Evolutionary conservation across 345 rosid species (phyloP).

Genomic region (Microcos paniculata): DNA sequence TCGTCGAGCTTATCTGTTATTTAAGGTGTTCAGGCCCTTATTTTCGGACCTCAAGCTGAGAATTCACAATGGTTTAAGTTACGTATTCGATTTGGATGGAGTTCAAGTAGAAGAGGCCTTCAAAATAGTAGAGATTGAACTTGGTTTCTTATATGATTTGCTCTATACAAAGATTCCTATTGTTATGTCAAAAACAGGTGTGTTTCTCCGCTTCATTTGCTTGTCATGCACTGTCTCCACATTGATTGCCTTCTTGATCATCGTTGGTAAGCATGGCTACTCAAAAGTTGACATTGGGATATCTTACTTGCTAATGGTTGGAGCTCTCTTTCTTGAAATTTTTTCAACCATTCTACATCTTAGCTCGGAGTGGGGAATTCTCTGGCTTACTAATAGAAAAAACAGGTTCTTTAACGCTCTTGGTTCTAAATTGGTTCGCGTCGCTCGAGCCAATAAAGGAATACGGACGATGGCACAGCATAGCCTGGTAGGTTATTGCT

Average conservation of each 20-base stretch:
- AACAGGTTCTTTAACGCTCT: background rate
- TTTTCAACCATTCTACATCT: conserved; percentile 3
- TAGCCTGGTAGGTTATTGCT: background rate
- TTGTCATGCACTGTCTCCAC: background rate
- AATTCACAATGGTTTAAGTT: background rate
- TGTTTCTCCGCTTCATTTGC: background rate
- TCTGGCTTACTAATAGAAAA: background rate
- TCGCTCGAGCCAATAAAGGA: background rate
- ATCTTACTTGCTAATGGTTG: conserved; percentile 17
- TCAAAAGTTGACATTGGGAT: background rate
- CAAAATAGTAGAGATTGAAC: conserved; percentile 10
- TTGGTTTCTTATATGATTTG: conserved; percentile 10
- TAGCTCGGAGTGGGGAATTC: conserved; percentile 14
- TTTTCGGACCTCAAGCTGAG: conserved; percentile 8
- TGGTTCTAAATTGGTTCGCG: background rate
- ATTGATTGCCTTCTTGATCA: background rate
- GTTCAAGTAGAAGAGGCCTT: background rate
- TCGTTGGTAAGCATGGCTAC: background rate
- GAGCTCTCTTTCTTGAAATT: conserved; percentile 22
- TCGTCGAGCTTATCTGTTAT: background rate
- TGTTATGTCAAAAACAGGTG: background rate
- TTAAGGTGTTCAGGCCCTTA: background rate
- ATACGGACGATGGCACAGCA: background rate
- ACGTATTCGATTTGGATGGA: background rate
- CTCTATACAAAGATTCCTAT: conserved; percentile 21